A percentile compares a stretch with the other conserved stretches of the same genome.
These are phyloP conservation scores for Pseudocercospora musae DNA, from an alignment of 2,329 filamentous ascomycete species.

Conservation along the genomic window DNA sequence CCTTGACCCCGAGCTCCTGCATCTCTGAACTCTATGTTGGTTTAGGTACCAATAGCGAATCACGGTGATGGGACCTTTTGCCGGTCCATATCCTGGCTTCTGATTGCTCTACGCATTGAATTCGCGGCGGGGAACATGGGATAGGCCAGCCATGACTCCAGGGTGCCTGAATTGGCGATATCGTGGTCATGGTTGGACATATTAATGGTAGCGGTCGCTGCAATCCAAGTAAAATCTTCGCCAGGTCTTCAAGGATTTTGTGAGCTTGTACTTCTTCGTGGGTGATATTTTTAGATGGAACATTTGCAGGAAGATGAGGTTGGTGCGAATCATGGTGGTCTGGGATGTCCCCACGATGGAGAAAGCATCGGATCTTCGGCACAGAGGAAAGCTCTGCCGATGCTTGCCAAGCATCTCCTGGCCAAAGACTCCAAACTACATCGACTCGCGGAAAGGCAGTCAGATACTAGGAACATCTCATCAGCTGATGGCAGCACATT, in stretches of 20 bases:
- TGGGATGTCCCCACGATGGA: neutral
- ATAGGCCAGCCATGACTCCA: neutral
- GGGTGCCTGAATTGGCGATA: neutral
- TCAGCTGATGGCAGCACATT: neutral
- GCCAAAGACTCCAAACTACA: no score
- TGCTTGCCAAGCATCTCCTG: no score
- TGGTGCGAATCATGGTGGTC: neutral
- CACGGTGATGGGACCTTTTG: neutral
- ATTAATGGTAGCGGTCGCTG: neutral
- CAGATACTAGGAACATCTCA: neutral
- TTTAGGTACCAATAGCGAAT: neutral
- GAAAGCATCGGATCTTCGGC: neutral
- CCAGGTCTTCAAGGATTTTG: neutral
- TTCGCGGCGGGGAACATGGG: neutral
- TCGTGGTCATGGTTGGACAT: neutral
- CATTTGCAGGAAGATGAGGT: neutral
- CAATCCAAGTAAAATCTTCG: no score
- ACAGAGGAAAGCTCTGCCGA: neutral
- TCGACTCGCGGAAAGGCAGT: neutral
- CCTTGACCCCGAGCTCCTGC: constrained; percentile 1
- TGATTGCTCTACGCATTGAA: neutral
- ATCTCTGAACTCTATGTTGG: neutral
- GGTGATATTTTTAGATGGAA: neutral
- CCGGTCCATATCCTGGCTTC: neutral
- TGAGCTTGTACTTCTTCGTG: neutral